Base-by-base conservation (phyloP, 495 filamentous ascomycete genomes). In the Hypoxylon fragiforme region DNA sequence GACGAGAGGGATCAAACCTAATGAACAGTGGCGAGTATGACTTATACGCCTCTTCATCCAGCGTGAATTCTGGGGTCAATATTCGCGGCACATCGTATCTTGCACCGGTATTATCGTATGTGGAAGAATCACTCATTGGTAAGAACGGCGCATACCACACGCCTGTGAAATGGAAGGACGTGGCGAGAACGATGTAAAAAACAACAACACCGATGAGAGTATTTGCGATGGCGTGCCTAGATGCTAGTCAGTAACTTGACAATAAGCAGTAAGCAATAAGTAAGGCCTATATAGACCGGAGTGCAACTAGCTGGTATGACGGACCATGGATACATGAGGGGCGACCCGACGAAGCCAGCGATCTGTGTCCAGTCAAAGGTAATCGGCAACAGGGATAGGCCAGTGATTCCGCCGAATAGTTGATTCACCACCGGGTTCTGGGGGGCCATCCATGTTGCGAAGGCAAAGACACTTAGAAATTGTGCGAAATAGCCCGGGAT, bases 291-390 rank as follows among this genome's bases (percentile, higher is more conserved):
- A 5, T 6, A 15, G 34, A 14, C 34, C 34, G 7, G 9, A 15
- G 8, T 32, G 32, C 4, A 12, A n/a, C 8, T 24, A 37, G 19
- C n/a, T 21, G 28, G 14, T 31, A 34, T 7, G 21, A 69, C 73
- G 57, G 70, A 82, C 72, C 77, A 83, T 9, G 83, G 83, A 12
- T 77, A 73, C 43, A 84, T 77, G 39, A 86, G 59, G 12, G 83
- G 82, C n/a, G 75, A 79, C 7, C 75, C 73, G 24, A 82, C 68
- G 59, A 77, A 84, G 18, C 81, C 81, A 2, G 81, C 72, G 38
- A 85, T 78, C 21, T 80, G 79, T 32, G 81, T 85, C 84, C 84
- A 87, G 67, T 86, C 82, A 50, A 86, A 83, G 4, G 81, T 86
- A 35, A 86, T 77, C 8, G 82, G 82, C 5, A 84, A 51, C 22